These are phyloP conservation scores for Malbranchea zuffiana DNA, from an alignment of 2,329 filamentous ascomycete genomes.

Conservation along the genomic window DNA sequence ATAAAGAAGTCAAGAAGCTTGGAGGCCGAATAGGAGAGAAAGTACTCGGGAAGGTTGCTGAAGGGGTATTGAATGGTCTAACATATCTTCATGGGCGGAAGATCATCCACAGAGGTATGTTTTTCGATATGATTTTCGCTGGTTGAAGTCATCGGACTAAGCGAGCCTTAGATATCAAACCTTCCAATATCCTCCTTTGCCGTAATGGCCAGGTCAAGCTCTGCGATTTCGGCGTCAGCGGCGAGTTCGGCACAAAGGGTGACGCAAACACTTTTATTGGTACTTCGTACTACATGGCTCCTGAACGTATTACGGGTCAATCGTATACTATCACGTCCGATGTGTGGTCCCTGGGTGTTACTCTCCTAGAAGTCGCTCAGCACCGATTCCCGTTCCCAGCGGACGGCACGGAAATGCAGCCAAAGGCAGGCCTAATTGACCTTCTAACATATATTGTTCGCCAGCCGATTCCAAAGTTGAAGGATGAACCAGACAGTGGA, in stretches of 20 bases:
- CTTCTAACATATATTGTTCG: conserved; percentile 94
- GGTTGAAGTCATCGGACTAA: neutral
- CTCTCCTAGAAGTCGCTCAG: conserved; percentile 95
- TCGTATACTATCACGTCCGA: conserved; percentile 98
- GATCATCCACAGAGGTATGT: conserved; percentile 74
- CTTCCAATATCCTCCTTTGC: conserved; percentile 89
- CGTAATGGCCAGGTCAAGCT: conserved; percentile 90
- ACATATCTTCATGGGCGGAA: conserved; percentile 92
- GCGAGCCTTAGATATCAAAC: conserved; percentile 70
- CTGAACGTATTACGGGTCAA: conserved; percentile 93
- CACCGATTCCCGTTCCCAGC: conserved; percentile 97
- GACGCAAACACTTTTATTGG: conserved; percentile 99
- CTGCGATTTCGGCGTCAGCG: conserved; percentile 95
- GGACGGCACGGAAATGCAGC: conserved; percentile 91
- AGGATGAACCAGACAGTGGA: conserved; percentile 80
- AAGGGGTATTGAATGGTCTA: conserved; percentile 83
- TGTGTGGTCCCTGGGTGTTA: conserved; percentile 95
- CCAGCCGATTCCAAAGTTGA: conserved; percentile 87
- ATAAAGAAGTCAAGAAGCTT: conserved; percentile 91
- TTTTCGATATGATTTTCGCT: neutral
- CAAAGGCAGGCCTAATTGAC: conserved; percentile 83
- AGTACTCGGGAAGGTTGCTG: conserved; percentile 89
- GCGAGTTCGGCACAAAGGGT: conserved; percentile 95
- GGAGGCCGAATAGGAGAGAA: conserved; percentile 94
- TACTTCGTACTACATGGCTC: conserved; percentile 98